phyloP scores from a whole-genome alignment of 139 green algal species.

The Chlorella sp. region DNA sequence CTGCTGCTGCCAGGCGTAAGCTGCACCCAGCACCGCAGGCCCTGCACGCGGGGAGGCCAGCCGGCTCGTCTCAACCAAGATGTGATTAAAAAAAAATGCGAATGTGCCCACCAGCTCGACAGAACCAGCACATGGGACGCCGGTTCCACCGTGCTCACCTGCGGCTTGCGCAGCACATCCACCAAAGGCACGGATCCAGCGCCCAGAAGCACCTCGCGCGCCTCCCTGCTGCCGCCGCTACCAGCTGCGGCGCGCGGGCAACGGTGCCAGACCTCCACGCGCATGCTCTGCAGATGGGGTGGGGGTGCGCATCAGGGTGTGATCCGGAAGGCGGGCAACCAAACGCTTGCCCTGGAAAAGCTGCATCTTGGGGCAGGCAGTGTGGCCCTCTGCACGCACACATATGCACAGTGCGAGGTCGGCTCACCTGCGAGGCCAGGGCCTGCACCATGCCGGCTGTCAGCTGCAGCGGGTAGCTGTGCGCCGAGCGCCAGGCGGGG shows the following conservation, averaged over 20 bases:
- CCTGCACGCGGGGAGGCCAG: no score
- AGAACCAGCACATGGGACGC: no score
- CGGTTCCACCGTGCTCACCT: background rate
- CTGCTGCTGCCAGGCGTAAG: background rate
- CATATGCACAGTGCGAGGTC: no score
- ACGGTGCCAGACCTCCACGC: constrained; percentile 28
- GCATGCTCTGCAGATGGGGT: constrained; percentile 11
- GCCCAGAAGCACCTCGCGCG: constrained; percentile 18
- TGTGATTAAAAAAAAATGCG: no score
- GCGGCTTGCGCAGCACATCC: constrained; percentile 25
- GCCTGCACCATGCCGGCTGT: background rate
- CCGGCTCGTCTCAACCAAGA: no score
- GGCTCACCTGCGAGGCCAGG: constrained; percentile 4
- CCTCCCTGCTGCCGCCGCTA: background rate
- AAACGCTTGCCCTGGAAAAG: no score
- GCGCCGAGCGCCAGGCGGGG: background rate
- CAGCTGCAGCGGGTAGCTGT: constrained; percentile 22
- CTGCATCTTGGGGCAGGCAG: no score
- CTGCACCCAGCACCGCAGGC: constrained; percentile 4
- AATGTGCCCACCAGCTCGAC: no score
- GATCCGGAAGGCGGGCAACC: no score
- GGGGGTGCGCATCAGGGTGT: no score
- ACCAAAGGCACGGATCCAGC: background rate
- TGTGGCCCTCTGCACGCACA: no score
- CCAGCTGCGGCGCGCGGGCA: background rate